Conservation (phyloP, 1,284 basidiomycete genomes). For the Violaceomyces palustris region DNA sequence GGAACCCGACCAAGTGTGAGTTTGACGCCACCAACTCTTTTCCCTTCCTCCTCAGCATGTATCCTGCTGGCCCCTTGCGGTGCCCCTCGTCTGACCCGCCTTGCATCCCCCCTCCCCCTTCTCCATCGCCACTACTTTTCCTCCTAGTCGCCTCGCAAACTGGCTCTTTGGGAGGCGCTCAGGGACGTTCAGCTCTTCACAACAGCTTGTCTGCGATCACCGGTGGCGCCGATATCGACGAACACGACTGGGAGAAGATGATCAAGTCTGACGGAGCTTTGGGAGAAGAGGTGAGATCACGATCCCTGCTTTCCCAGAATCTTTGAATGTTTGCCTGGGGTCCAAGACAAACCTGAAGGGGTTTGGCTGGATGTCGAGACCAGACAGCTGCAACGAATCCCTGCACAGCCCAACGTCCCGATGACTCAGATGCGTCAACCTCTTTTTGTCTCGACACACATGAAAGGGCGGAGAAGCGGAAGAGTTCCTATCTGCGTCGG, state of each 20-base stretch:
- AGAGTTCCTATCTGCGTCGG: too few species aligned
- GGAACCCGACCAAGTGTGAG: constrained; percentile 15
- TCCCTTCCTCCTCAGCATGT: background rate
- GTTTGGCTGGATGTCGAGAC: too few species aligned
- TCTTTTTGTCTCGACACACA: too few species aligned
- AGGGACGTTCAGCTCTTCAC: constrained; percentile 16
- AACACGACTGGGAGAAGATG: constrained; percentile 43
- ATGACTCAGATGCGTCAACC: too few species aligned
- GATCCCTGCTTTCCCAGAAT: too few species aligned
- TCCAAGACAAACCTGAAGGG: too few species aligned
- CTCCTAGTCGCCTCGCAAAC: constrained; percentile 5
- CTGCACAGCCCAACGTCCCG: too few species aligned
- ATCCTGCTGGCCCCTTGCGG: background rate
- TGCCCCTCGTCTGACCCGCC: background rate
- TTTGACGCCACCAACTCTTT: background rate
- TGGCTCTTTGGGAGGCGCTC: constrained; percentile 15
- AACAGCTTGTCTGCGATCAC: constrained; percentile 43
- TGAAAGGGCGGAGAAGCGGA: too few species aligned
- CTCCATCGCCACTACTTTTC: background rate
- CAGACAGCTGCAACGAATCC: too few species aligned
- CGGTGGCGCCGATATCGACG: constrained; percentile 31
- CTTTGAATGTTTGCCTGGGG: too few species aligned
- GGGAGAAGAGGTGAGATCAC: constrained; percentile 23
- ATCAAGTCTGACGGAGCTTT: constrained; percentile 27
- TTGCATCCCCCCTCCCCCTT: background rate